Percentiles rank a stretch among this genome's conserved stretches.
Evolutionary conservation across 805 yeast species (phyloP).

Genomic region (Candida schatavii): DNA sequence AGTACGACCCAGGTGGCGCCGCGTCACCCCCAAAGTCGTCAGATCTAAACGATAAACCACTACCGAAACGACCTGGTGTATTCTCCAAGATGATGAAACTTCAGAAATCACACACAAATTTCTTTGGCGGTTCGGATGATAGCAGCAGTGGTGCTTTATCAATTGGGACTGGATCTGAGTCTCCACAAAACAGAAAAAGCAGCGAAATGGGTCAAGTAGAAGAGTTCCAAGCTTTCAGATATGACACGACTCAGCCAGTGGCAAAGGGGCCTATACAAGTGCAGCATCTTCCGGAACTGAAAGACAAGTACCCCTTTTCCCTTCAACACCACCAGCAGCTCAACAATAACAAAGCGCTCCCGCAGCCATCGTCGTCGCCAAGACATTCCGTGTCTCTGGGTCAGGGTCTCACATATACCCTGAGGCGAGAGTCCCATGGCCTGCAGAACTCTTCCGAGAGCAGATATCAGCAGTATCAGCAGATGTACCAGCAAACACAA

Average conservation of each 20-base stretch:
- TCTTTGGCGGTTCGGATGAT: neutral
- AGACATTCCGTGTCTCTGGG: neutral
- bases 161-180: neutral
- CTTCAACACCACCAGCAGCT: neutral
- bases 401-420: neutral
- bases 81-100: conserved; percentile 1
- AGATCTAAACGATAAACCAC: conserved; percentile 3
- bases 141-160: neutral
- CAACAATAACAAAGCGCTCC: neutral
- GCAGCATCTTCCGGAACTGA: conserved; percentile 21
- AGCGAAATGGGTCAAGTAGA: conserved; percentile 3
- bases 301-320: neutral
- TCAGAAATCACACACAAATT: neutral
- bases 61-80: conserved; percentile 4
- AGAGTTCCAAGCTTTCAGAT: conserved; percentile 37
- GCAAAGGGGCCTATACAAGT: conserved; percentile 31
- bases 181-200: neutral
- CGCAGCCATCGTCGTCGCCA: neutral
- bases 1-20: neutral
- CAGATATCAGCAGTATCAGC: conserved; percentile 1
- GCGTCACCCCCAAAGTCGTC: too few species aligned
- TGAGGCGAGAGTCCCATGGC: conserved; percentile 5
- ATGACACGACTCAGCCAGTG: conserved; percentile 23
- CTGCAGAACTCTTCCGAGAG: conserved; percentile 5
- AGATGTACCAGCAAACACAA: conserved; percentile 4